phyloP scores from a whole-genome alignment of 345 rosid genomes.

The Boechera retrofracta region DNA sequence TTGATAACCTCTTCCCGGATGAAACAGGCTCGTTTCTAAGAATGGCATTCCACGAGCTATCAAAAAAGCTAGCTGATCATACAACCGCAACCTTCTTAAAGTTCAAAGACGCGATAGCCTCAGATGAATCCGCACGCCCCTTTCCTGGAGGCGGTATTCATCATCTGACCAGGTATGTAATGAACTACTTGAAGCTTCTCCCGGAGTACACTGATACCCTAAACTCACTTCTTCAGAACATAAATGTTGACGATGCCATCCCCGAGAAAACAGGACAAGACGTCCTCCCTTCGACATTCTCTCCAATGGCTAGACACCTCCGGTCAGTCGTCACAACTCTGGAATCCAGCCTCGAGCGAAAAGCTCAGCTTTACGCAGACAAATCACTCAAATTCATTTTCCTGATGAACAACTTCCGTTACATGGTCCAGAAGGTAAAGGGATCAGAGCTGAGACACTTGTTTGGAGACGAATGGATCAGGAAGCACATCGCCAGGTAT shows the following conservation, averaged over 20 bases:
- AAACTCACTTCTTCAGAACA: conserved; percentile 58
- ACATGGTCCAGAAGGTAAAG: conserved; percentile 78
- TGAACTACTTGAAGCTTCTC: conserved; percentile 75
- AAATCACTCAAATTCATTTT: conserved; percentile 58
- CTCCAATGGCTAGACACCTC: conserved; percentile 64
- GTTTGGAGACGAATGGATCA: conserved; percentile 89
- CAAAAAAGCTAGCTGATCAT: conserved; percentile 49
- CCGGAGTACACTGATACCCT: conserved; percentile 57
- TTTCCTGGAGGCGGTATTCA: conserved; percentile 64
- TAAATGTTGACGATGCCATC: conserved; percentile 46
- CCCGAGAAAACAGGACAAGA: conserved; percentile 44
- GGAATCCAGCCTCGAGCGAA: conserved; percentile 56
- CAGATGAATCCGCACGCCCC: conserved; percentile 52
- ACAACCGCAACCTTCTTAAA: conserved; percentile 55
- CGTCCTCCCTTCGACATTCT: conserved; percentile 48
- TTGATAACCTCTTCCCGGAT: conserved; percentile 58
- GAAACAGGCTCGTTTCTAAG: conserved; percentile 58
- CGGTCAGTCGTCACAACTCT: conserved; percentile 54
- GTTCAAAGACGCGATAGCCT: conserved; percentile 55
- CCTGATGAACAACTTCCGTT: conserved; percentile 72
- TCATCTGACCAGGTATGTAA: conserved; percentile 71
- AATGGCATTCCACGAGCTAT: conserved; percentile 59
- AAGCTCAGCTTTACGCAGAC: conserved; percentile 63
- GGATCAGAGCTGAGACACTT: conserved; percentile 61
- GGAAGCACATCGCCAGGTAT: conserved; percentile 63